phyloP scores from a whole-genome alignment of 2,329 filamentous ascomycete genomes.

The Pseudocercospora macadamiae region DNA sequence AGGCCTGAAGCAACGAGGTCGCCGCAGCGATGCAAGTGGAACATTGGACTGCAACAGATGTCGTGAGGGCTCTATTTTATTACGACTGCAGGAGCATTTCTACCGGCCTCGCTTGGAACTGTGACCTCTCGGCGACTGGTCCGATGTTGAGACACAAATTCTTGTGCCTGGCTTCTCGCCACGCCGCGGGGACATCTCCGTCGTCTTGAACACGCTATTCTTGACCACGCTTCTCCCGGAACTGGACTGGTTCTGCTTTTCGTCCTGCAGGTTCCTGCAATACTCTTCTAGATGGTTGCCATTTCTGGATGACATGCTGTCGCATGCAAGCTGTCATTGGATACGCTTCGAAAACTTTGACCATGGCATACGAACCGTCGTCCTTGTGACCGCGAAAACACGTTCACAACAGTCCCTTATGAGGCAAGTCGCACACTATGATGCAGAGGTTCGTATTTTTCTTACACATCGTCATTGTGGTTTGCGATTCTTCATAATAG shows the following conservation, averaged over 20 bases:
- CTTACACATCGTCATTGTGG: not conserved
- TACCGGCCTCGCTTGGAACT: too few species aligned
- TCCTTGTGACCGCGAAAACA: conserved; percentile 12
- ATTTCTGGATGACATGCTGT: conserved; percentile 1
- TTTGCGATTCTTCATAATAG: not conserved
- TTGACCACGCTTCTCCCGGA: not conserved
- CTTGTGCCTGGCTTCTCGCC: conserved; percentile 3
- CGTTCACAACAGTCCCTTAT: conserved; percentile 7
- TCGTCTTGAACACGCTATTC: not conserved
- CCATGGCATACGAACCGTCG: conserved; percentile 1
- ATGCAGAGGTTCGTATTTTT: conserved; percentile 4
- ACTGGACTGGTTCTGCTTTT: not conserved
- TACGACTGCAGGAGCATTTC: too few species aligned
- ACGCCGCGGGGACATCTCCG: not conserved
- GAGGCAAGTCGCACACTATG: conserved; percentile 1
- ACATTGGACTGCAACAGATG: too few species aligned
- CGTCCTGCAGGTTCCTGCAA: not conserved
- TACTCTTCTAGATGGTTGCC: not conserved
- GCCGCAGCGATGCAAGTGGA: not conserved
- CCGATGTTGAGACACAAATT: not conserved
- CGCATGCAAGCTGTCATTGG: conserved; percentile 1
- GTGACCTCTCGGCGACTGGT: too few species aligned
- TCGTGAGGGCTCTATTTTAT: too few species aligned
- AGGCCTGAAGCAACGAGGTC: not conserved
- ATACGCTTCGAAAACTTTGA: conserved; percentile 10